Evolutionary conservation across 139 green algal species (phyloP), one percentile per base, ranked within the genome.

Genomic region (Volvox reticuliferus): DNA sequence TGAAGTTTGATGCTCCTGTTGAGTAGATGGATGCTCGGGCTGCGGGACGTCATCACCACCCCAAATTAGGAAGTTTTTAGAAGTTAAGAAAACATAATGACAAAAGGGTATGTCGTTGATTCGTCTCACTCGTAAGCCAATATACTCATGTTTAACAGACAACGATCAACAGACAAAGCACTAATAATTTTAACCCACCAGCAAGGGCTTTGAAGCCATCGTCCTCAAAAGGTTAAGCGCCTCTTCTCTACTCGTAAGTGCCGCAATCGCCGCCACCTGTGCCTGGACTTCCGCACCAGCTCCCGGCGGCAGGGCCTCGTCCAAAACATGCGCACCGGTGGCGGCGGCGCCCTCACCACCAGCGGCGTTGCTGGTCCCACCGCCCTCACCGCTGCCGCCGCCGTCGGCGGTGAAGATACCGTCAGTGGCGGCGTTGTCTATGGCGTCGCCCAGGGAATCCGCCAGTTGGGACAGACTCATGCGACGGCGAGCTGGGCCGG

Each of bases 251-350:
- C 69, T 82, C 69, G 6, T 61, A 12, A 89, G 69, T 36, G 85
- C 85, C 5, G 44, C 61, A 36, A 89, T 82, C 12, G 85, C 85
- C 18, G 85, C 85, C 85, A 89, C 85, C 67, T 89, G 83, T 14
- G 83, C 83, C 83, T 36, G 28, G 14, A 80, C 67, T 37, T 63
- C 36, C 36, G 20, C 67, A 33, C 33, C 83, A 12, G 36, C 65
- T 5, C 22, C 82, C 12, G 76, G 21, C 14, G 68, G 69, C 36
- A 89, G 32, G 9, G 37, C 44, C 85, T 89, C 69, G 22, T 79
- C 69, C 16, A 73, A 26, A 18, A 89, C 44, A 50, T 79, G 65
- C 85, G n/a, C 44, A 24, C 50, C 50, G 50, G 26, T 55, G 55
- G 12, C 79, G 26, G 24, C 50, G 26, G 26, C 79, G 32, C 32